Base-by-base conservation (phyloP, 1,284 basidiomycete species). In the Phellopilus nigrolimitatus region DNA sequence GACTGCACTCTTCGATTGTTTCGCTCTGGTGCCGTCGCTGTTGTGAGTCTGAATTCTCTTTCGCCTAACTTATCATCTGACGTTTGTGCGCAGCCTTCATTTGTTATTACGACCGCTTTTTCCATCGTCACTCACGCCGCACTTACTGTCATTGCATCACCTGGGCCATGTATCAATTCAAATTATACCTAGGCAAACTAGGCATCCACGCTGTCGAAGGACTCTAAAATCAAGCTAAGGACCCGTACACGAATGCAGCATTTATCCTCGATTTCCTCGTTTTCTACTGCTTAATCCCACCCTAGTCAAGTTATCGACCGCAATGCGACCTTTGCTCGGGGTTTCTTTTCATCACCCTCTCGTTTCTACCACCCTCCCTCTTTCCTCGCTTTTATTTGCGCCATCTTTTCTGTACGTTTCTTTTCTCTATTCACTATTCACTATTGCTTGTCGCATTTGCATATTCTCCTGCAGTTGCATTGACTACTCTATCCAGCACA, bases 161-260 rank as follows among this genome's bases (percentile, higher is more conserved):
- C 27, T 37, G 24, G 34, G 46, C 36, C 21, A 47, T 47, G 46
- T 37, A 47, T 24, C 46, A 37, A 22, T 47, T 17, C 15, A 44
- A 28, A 15, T 28, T n/a, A n/a, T n/a, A n/a, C n/a, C n/a, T n/a
- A n/a, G n/a, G n/a, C n/a, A 28, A 30, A 22, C 21, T n/a, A 19
- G 12, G 12, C 30, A 33, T 27, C 28, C 31, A 22, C 33, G 27
- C 34, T 17, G 15, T 24, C 46, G 5, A 10, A 27, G n/a, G 10
- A 13, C 22, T 6, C n/a, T 12, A 24, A 28, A 15, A 15, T n/a
- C 13, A 43, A 9, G n/a, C 6, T 9, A 43, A 13, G 34, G 19
- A 37, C 34, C n/a, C n/a, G n/a, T 12, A 5, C 41, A 43, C 25
- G 41, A 30, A 43, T 28, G n/a, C n/a, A n/a, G 41, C n/a, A 43